These are phyloP conservation scores for Agrocybe pediades DNA, from an alignment of 768 basidiomycete genomes.

Conservation along the genomic window DNA sequence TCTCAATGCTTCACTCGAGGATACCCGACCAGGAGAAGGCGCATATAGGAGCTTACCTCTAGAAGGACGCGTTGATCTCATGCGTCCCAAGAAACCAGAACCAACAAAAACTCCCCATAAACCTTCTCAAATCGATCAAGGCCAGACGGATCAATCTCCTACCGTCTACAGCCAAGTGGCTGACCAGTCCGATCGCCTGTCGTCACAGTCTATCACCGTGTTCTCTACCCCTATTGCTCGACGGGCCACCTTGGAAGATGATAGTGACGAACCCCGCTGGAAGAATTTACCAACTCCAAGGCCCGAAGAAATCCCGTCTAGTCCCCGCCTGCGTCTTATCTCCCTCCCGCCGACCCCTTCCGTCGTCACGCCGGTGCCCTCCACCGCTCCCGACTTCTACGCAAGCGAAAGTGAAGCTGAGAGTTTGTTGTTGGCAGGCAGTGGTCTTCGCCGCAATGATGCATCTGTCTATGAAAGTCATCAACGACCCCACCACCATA, in stretches of 20 bases:
- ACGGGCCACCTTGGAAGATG: conserved; percentile 27
- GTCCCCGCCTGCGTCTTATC: conserved; percentile 51
- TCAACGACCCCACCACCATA: conserved; percentile 17
- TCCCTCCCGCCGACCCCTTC: conserved; percentile 54
- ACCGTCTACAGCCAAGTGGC: conserved; percentile 20
- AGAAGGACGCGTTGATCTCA: conserved; percentile 86
- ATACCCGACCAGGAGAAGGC: conserved; percentile 48
- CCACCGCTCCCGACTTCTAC: conserved; percentile 28
- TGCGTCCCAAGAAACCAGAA: conserved; percentile 52
- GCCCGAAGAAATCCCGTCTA: conserved; percentile 61
- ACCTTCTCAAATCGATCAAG: neutral
- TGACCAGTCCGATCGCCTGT: conserved; percentile 21
- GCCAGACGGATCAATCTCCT: conserved; percentile 15
- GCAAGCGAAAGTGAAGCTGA: conserved; percentile 31
- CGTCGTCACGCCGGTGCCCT: conserved; percentile 20
- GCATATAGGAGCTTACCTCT: conserved; percentile 82
- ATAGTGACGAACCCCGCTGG: conserved; percentile 37
- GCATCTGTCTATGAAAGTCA: conserved; percentile 16
- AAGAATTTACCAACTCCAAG: conserved; percentile 62
- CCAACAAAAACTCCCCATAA: conserved; percentile 15
- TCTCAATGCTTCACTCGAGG: conserved; percentile 29
- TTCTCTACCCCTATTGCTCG: conserved; percentile 42
- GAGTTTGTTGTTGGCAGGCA: conserved; percentile 19
- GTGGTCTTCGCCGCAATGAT: conserved; percentile 20
- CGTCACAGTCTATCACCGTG: conserved; percentile 19